Percentiles rank a stretch among this genome's conserved stretches.
phyloP scores from a whole-genome alignment of 2,329 filamentous ascomycete species.

The Leptographium lundbergii region DNA sequence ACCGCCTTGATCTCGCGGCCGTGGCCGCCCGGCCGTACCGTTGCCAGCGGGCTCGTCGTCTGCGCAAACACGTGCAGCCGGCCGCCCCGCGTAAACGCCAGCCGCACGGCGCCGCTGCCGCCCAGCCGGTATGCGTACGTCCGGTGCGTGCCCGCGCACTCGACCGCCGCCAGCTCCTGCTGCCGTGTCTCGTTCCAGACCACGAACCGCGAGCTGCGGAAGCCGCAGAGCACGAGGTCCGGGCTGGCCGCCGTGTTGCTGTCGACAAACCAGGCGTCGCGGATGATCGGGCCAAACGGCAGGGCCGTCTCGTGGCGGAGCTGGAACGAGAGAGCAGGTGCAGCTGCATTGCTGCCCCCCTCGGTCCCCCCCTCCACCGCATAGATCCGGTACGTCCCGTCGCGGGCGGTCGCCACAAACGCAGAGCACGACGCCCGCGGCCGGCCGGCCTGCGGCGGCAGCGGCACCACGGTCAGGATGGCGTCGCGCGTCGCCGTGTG shows the following conservation, averaged over 20 bases:
- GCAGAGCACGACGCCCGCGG: conserved; percentile 27
- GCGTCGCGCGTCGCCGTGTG: conserved; percentile 24
- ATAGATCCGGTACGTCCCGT: conserved; percentile 63
- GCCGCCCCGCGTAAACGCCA: conserved; percentile 66
- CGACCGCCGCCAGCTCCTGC: conserved; percentile 55
- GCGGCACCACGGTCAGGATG: conserved; percentile 51
- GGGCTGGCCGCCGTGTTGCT: conserved; percentile 12
- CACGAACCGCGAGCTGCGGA: conserved; percentile 66
- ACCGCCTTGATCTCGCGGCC: conserved; percentile 67
- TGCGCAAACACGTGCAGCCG: conserved; percentile 36
- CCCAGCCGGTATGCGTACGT: conserved; percentile 45
- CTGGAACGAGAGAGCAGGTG: conserved; percentile 16
- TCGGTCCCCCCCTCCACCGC: conserved; percentile 12
- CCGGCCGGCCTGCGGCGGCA: conserved; percentile 21
- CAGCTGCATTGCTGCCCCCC: neutral
- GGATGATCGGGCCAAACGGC: conserved; percentile 64
- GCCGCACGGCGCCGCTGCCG: conserved; percentile 28
- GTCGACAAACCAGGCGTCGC: conserved; percentile 51
- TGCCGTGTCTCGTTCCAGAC: conserved; percentile 66
- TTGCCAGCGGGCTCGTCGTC: conserved; percentile 18
- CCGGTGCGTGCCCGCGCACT: conserved; percentile 77
- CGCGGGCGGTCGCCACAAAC: conserved; percentile 62
- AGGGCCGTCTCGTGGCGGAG: conserved; percentile 56
- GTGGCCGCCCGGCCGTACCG: conserved; percentile 58
- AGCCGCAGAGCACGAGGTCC: conserved; percentile 65